A percentile compares a stretch with the other conserved stretches of the same genome.
Conservation (phyloP, 2,329 filamentous ascomycete species). For the Canariomyces notabilis region DNA sequence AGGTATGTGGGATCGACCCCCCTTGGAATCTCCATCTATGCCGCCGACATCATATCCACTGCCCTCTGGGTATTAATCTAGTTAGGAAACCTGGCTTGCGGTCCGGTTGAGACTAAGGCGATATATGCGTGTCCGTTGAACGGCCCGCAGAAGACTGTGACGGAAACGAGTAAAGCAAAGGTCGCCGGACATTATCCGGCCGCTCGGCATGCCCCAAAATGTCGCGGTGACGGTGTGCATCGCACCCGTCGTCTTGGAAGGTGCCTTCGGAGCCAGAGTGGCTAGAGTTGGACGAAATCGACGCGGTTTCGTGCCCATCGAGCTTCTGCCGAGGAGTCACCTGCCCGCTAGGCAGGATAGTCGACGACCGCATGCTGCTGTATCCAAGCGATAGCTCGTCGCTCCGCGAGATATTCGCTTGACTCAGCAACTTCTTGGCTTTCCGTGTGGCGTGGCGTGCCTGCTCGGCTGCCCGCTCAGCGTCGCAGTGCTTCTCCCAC, state of each 20-base stretch:
- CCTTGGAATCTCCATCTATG: neutral
- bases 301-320: slow-evolving; percentile 18
- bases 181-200: slow-evolving; percentile 5
- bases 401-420: slow-evolving; percentile 44
- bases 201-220: slow-evolving; percentile 10
- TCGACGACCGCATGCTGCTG: slow-evolving; percentile 42
- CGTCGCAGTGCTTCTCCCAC: slow-evolving; percentile 84
- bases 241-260: slow-evolving; percentile 19
- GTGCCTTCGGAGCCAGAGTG: slow-evolving; percentile 18
- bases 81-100: neutral
- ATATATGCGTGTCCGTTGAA: slow-evolving; percentile 12
- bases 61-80: neutral
- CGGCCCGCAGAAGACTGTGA: slow-evolving; percentile 17
- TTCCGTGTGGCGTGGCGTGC: slow-evolving; percentile 42
- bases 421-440: slow-evolving; percentile 42
- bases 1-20: neutral
- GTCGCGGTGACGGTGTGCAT: slow-evolving; percentile 10
- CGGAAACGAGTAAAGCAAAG: slow-evolving; percentile 17
- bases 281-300: slow-evolving; percentile 16
- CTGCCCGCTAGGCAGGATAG: slow-evolving; percentile 34
- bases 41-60: neutral
- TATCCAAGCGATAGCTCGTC: slow-evolving; percentile 44
- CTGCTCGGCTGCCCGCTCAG: slow-evolving; percentile 63
- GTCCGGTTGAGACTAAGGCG: neutral
- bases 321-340: slow-evolving; percentile 28